phyloP scores from a whole-genome alignment of 2,329 filamentous ascomycete genomes.

The Ascocoryne sarcoides region DNA sequence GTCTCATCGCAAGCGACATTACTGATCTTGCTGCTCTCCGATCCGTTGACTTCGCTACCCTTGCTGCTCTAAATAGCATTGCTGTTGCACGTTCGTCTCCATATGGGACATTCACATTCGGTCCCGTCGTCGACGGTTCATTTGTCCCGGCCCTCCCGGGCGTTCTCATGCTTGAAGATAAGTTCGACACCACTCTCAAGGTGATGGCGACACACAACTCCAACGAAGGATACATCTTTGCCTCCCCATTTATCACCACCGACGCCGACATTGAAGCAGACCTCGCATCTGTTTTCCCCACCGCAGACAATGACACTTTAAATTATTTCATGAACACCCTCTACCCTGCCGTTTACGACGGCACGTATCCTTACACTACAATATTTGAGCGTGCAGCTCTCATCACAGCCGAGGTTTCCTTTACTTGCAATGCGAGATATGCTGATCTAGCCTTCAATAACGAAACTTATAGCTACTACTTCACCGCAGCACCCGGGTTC shows the following conservation, averaged over 20 bases:
- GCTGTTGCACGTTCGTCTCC: slow-evolving; percentile 12
- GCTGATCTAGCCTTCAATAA: slow-evolving; percentile 38
- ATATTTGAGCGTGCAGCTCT: slow-evolving; percentile 35
- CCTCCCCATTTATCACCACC: slow-evolving; percentile 25
- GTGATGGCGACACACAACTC: slow-evolving; percentile 38
- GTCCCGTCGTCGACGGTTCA: slow-evolving; percentile 39
- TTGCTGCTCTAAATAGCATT: slow-evolving; percentile 15
- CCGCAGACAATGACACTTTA: slow-evolving; percentile 10
- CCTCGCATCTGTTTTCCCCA: slow-evolving; percentile 10
- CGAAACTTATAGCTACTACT: slow-evolving; percentile 41
- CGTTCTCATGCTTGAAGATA: slow-evolving; percentile 34
- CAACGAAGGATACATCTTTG: slow-evolving; percentile 36
- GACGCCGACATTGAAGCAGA: slow-evolving; percentile 9
- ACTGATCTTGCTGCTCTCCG: slow-evolving; percentile 11
- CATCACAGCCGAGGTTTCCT: slow-evolving; percentile 35
- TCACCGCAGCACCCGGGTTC: slow-evolving; percentile 41
- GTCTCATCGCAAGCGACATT: slow-evolving; percentile 9
- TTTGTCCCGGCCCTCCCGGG: slow-evolving; percentile 40
- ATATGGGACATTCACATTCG: slow-evolving; percentile 36
- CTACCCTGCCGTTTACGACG: slow-evolving; percentile 40
- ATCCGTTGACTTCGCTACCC: slow-evolving; percentile 7
- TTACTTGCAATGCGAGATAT: slow-evolving; percentile 44
- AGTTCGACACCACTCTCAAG: slow-evolving; percentile 35
- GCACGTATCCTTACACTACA: slow-evolving; percentile 35
- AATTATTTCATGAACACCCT: slow-evolving; percentile 35